Evolutionary conservation across 108 stramenopile genomes (phyloP), one percentile per base, ranked within the genome.

Genomic region (Cyclotella atomus): DNA sequence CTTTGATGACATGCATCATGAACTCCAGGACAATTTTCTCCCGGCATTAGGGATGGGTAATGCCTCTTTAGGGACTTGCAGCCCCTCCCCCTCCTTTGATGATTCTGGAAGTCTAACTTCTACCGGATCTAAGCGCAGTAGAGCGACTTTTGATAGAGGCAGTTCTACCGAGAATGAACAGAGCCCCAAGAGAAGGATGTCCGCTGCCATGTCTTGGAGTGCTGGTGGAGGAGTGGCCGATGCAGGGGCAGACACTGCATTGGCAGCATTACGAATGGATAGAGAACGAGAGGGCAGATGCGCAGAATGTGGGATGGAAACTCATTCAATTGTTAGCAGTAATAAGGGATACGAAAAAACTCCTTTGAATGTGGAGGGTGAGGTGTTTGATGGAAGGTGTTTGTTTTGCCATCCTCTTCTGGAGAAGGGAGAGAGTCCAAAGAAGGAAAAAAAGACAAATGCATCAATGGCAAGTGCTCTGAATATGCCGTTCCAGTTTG

Each of bases 261-360:
- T 17, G 33, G 41, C 43, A 0, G 27, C 34, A 0, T 46, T 65
- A 38, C 43, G 44, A 7, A 21, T 29, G 21, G 76, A 82, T 73
- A 38, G 84, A 47, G 80, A 69, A 23, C 70, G 76, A 54, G 79
- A 81, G 20, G 80, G 84, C 35, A 70, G 84, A 8, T 84, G 84
- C 55, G 53, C 68, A 16, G 76, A 81, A 16, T 84, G 84, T 50
- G 84, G 84, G 5, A 49, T 81, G 33, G 75, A 84, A 38, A 84
- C 84, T 30, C 80, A 81, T 55, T 56, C 24, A 33, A 41, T 70
- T 19, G 46, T 71, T 9, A 47, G 35, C 20, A 38, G 25, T 15
- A 10, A 28, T 9, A 35, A 45, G 65, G 65, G 70, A 14, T 65
- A 57, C 59, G 65, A 34, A 34, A 59, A 65, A 44, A 62, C 70